Percentiles rank a stretch among this genome's conserved stretches.
Evolutionary conservation across 2,329 filamentous ascomycete species (phyloP).

Genomic region (Neonectria hederae): DNA sequence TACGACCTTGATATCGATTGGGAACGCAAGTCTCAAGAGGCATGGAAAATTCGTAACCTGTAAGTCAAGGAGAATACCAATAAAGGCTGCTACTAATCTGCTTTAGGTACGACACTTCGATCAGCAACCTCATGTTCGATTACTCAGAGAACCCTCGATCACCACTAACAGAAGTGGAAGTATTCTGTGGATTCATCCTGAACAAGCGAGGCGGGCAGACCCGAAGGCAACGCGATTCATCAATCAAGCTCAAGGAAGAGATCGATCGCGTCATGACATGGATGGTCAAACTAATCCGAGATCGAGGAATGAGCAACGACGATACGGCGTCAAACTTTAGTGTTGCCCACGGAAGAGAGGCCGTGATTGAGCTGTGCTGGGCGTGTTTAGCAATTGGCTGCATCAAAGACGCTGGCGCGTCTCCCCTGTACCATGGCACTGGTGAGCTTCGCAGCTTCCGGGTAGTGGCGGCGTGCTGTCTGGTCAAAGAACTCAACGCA

Average conservation of each 20-base stretch:
- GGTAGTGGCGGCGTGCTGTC: constrained; percentile 50
- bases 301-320: constrained; percentile 26
- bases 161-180: constrained; percentile 60
- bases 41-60: constrained; percentile 56
- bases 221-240: constrained; percentile 60
- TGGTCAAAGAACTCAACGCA: constrained; percentile 41
- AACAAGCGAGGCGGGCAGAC: constrained; percentile 61
- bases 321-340: constrained; percentile 20
- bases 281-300: constrained; percentile 48
- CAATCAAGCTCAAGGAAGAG: constrained; percentile 61
- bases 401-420: constrained; percentile 12
- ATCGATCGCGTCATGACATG: constrained; percentile 58
- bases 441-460: constrained; percentile 48
- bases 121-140: constrained; percentile 46
- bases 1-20: constrained; percentile 46
- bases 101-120: constrained; percentile 56
- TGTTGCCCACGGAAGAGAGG: constrained; percentile 28
- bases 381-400: constrained; percentile 47
- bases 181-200: constrained; percentile 65
- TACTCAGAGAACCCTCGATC: constrained; percentile 57
- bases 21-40: constrained; percentile 48
- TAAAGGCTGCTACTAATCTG: constrained; percentile 27
- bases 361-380: constrained; percentile 47
- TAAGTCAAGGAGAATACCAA: constrained; percentile 52
- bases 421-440: constrained; percentile 22